Evolutionary conservation across 495 filamentous ascomycete genomes (phyloP), one percentile per base, ranked within the genome.

Genomic region (Lineolata rhizophorae): DNA sequence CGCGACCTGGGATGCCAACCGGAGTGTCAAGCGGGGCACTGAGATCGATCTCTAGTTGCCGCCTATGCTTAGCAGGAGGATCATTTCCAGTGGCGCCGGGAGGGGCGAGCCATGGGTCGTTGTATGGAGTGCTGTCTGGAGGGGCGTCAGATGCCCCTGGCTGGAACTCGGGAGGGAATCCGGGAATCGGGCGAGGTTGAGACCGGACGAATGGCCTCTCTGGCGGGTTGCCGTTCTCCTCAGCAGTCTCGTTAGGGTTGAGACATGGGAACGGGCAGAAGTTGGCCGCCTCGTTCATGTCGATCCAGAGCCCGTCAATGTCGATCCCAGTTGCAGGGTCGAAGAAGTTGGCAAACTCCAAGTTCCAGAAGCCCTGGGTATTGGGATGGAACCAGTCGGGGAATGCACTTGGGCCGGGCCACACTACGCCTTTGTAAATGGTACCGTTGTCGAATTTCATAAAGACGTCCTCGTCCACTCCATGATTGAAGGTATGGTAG

Each of bases 241-340:
- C 38, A 2, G 68, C 58, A 18, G 57, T 61, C 0, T 34, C 51
- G 2, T 56, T 61, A 0, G 77, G 71, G 36, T 82, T 54, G 12
- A 49, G 46, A 49, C 82, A 91, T 10, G 80, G 79, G 43, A 67
- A 85, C 14, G 56, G 45, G 48, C 81, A 87, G 35, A 81, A 77
- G 46, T 66, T 70, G 0, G 39, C 30, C 0, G 52, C 45, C 38
- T 55, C 51, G 33, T 55, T 55, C 50, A 55, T 53, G 24, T 52
- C 46, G 18, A 87, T 90, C 81, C 81, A 90, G 17, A 84, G 58
- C 1, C 65, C 82, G 41, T 90, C 81, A 37, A 90, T 81, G 42
- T 87, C 70, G 3, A 92, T 62, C 15, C 81, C 82, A 0, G 46
- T 56, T 0, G 64, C 45, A 0, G 62, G 38, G 40, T 56, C 46